Percentiles rank a stretch among this genome's conserved stretches.
These are phyloP conservation scores for Pyricularia sp. DNA, from an alignment of 2,329 filamentous ascomycete genomes.

Conservation along the genomic window DNA sequence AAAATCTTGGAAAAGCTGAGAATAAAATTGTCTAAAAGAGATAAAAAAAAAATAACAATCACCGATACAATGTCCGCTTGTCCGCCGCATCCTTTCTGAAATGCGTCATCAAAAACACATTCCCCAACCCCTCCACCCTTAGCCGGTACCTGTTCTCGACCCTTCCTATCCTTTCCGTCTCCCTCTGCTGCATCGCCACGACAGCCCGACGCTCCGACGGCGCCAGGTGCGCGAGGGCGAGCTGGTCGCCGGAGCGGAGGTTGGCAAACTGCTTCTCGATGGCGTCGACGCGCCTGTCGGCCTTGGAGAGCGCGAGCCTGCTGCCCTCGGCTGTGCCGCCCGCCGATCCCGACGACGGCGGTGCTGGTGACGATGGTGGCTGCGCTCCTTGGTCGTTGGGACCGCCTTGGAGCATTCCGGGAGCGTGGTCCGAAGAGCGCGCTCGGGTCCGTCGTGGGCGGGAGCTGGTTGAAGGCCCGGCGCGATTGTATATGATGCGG, in stretches of 20 bases:
- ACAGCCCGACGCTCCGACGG: conserved; percentile 19
- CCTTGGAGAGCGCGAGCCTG: not conserved
- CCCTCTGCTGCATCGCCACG: conserved; percentile 16
- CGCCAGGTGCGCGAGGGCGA: conserved; percentile 18
- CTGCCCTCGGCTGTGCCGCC: not conserved
- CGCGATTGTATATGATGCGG: conserved; percentile 18
- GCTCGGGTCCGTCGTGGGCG: not conserved
- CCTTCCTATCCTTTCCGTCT: conserved; percentile 11
- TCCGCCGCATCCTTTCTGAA: conserved; percentile 5
- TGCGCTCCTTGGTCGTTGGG: not conserved
- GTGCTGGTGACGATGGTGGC: not conserved
- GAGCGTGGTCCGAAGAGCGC: not conserved
- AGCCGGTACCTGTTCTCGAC: not conserved
- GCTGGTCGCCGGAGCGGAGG: conserved; percentile 17
- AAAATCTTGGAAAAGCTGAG: no score
- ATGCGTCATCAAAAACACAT: conserved; percentile 3
- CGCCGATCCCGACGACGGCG: no score
- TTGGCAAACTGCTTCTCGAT: conserved; percentile 13
- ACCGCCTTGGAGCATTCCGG: not conserved
- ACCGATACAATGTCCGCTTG: conserved; percentile 3
- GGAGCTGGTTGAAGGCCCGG: not conserved
- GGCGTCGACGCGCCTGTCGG: not conserved
- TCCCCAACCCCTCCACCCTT: conserved; percentile 1
- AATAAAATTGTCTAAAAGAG: not conserved
- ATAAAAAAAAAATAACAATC: not conserved